A percentile compares a stretch with the other conserved stretches of the same genome.
phyloP scores from a whole-genome alignment of 352 stramenopile genomes.

The Phytophthora sp. region DNA sequence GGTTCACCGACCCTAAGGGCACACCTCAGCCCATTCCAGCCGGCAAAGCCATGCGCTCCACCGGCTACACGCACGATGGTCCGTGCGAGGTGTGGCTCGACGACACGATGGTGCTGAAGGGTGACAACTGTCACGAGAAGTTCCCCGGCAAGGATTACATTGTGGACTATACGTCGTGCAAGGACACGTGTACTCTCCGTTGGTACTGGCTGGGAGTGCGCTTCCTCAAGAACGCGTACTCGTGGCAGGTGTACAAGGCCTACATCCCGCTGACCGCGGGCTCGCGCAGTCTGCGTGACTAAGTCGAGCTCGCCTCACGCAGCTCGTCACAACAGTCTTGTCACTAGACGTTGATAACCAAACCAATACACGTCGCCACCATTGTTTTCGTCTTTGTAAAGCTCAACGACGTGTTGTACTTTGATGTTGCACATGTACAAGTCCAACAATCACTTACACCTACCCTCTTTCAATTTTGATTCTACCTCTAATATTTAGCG shows the following conservation, averaged over 20 bases:
- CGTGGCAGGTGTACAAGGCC: slow-evolving; percentile 56
- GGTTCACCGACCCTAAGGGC: slow-evolving; percentile 32
- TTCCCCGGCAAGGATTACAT: slow-evolving; percentile 31
- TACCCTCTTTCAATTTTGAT: too few species aligned
- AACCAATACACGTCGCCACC: too few species aligned
- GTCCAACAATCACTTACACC: too few species aligned
- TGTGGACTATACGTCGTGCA: slow-evolving; percentile 31
- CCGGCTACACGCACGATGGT: slow-evolving; percentile 51
- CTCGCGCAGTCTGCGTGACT: too few species aligned
- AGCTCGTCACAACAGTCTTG: too few species aligned
- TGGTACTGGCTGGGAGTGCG: slow-evolving; percentile 34
- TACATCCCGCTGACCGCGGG: neutral
- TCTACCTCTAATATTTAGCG: too few species aligned
- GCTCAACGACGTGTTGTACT: too few species aligned
- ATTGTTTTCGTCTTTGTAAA: too few species aligned
- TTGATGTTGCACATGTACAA: too few species aligned
- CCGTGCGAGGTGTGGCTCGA: slow-evolving; percentile 43
- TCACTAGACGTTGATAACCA: too few species aligned
- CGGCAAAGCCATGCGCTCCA: slow-evolving; percentile 27
- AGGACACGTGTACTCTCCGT: slow-evolving; percentile 18
- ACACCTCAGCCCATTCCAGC: slow-evolving; percentile 38
- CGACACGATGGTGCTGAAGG: slow-evolving; percentile 29
- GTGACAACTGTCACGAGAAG: slow-evolving; percentile 35
- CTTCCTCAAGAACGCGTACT: slow-evolving; percentile 45
- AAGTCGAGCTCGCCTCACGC: too few species aligned